Base-by-base conservation (phyloP, 331 rosid species). In the Erythrophleum ivorense region DNA sequence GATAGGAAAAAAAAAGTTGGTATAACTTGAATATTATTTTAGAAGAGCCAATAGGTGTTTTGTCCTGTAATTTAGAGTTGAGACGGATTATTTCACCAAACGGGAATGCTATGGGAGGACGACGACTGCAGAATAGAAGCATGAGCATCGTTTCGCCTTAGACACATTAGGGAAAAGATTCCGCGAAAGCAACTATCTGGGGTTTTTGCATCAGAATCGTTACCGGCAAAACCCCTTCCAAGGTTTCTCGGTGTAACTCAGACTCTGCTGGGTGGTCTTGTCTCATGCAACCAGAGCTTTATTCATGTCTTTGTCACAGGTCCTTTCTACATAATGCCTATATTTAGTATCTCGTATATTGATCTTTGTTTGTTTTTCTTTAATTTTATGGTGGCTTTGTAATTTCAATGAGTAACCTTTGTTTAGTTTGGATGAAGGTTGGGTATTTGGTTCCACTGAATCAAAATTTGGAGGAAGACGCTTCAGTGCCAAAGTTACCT, bases 391-490 rank as follows among this genome's bases (percentile, higher is more conserved):
- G 45, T 33, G 41, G 43, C 67, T 36, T 33, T 41, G 16, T 73
- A 33, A 10, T 31, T 43, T 50, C 12, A 15, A 24, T 62, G 21
- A 15, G 7, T 68, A 13, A 50, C 31, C 59, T 59, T 16, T 57
- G 54, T 18, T 69, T n/a, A 11, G 13, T 43, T 80, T 67, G 50
- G 48, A 73, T 67, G 64, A 74, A 89, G 85, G 82, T 88, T 52
- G 92, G 90, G 38, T 71, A 78, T 83, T 81, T 95, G 89, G 83
- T 95, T 86, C 93, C 94, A 4, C 85, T 93, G 18, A 84, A 83
- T 66, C 75, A 43, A 46, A 80, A 84, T 77, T 80, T 72, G 0
- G 88, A 85, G 43, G 91, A 90, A 86, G 85, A 87, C 74, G 6
- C 82, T 78, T 83, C 90, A n/a, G 66, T 58, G 63, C 83, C 86